Evolutionary conservation across 2,329 filamentous ascomycete genomes (phyloP).

Genomic region (Raffaelea albimanens): DNA sequence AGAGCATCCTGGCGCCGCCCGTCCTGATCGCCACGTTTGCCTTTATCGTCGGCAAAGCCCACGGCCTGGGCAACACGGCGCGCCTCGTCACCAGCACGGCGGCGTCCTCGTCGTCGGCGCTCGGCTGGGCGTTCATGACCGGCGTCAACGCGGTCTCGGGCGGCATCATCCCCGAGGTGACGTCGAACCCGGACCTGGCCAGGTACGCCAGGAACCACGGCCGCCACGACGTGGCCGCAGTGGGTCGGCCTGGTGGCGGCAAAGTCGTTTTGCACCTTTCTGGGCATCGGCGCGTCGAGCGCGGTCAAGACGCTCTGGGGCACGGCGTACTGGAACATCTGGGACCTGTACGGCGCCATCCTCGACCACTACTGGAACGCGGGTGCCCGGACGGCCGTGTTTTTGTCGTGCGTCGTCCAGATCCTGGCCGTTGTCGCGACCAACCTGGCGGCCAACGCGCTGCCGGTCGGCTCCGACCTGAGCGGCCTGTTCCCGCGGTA

Average conservation of each 20-base stretch:
- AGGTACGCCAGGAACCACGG: constrained; percentile 16
- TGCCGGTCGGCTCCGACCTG: constrained; percentile 20
- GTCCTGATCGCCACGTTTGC: constrained; percentile 13
- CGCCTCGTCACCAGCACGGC: constrained; percentile 24
- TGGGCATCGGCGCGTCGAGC: constrained; percentile 32
- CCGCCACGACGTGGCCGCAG: constrained; percentile 18
- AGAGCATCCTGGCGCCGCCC: constrained; percentile 5
- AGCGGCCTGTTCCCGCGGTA: constrained; percentile 23
- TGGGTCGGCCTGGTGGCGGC: constrained; percentile 32
- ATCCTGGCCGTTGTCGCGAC: constrained; percentile 15
- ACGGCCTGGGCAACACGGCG: constrained; percentile 28
- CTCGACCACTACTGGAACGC: constrained; percentile 13
- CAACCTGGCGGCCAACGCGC: constrained; percentile 20
- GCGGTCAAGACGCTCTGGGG: constrained; percentile 32
- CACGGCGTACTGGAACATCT: constrained; percentile 18
- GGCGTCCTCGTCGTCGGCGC: constrained; percentile 18
- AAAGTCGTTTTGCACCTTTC: constrained; percentile 28
- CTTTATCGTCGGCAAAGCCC: constrained; percentile 23
- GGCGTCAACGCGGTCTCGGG: constrained; percentile 22
- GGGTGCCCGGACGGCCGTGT: constrained; percentile 12
- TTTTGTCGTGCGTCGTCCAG: constrained; percentile 13
- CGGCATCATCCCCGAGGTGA: constrained; percentile 9
- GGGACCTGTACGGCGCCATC: constrained; percentile 13
- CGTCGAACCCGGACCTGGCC: constrained; percentile 7
- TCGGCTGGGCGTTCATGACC: constrained; percentile 20